phyloP scores from a whole-genome alignment of 495 filamentous ascomycete species.

The Daldinia caldariorum region DNA sequence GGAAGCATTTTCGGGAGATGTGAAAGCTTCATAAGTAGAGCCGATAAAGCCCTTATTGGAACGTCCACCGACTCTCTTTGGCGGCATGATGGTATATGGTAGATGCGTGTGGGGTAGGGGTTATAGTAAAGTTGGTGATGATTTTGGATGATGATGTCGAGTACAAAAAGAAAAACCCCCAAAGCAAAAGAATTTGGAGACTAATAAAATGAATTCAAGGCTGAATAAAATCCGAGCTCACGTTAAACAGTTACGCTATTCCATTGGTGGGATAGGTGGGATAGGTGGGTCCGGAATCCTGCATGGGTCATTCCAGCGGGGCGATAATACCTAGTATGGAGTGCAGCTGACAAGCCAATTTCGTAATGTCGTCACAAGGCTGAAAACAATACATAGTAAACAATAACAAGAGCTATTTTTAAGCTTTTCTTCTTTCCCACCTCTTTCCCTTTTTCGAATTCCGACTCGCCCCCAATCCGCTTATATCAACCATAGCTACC shows the following conservation, averaged over 20 bases:
- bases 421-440: not conserved
- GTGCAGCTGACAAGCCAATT: slow-evolving; percentile 14
- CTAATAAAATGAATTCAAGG: not conserved
- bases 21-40: slow-evolving; percentile 69
- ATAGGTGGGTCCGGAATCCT: not conserved
- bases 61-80: slow-evolving; percentile 49
- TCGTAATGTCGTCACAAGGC: slow-evolving; percentile 30
- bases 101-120: not conserved
- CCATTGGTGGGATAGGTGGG: not conserved
- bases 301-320: not conserved
- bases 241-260: not conserved
- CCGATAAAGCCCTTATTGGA: slow-evolving; percentile 53
- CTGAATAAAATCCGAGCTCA: slow-evolving; percentile 5
- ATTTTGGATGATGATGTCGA: not conserved
- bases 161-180: slow-evolving; percentile 18
- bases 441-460: not conserved
- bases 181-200: slow-evolving; percentile 27
- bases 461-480: not conserved
- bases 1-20: slow-evolving; percentile 75
- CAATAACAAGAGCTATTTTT: no score
- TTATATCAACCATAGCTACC: not conserved
- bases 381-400: not conserved
- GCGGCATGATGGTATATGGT: slow-evolving; percentile 48
- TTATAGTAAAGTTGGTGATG: not conserved
- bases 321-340: no score